Conservation (phyloP, 2,329 filamentous ascomycete species). For the Teratosphaeria epicoccoides region DNA sequence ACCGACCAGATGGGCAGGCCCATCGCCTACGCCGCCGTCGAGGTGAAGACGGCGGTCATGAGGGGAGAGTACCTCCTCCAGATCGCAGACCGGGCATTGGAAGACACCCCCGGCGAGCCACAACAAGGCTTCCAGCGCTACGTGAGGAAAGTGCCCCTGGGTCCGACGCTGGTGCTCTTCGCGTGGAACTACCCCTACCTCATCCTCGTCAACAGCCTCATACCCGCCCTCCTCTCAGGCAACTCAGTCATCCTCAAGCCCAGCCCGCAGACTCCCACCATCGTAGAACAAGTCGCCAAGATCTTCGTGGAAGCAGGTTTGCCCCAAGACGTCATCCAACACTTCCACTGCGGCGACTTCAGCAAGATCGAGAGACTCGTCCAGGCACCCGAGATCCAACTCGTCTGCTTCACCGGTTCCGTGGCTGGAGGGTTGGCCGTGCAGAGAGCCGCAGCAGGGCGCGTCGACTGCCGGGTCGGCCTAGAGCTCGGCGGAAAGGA, state of each 20-base stretch:
- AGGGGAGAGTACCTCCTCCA: slow-evolving; percentile 77
- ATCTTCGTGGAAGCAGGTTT: slow-evolving; percentile 73
- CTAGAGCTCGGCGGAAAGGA: slow-evolving; percentile 93
- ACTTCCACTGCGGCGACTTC: slow-evolving; percentile 79
- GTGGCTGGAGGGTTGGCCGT: slow-evolving; percentile 79
- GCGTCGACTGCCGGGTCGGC: slow-evolving; percentile 68
- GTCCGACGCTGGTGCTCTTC: slow-evolving; percentile 80
- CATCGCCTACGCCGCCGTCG: slow-evolving; percentile 73
- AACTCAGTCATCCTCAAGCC: slow-evolving; percentile 92
- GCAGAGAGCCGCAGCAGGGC: slow-evolving; percentile 71
- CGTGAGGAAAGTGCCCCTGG: slow-evolving; percentile 78
- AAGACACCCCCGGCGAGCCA: slow-evolving; percentile 68
- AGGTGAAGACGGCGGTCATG: slow-evolving; percentile 75
- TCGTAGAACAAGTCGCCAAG: slow-evolving; percentile 70
- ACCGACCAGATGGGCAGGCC: slow-evolving; percentile 94
- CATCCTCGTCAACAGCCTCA: slow-evolving; percentile 81
- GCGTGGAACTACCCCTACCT: slow-evolving; percentile 98
- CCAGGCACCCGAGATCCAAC: slow-evolving; percentile 61
- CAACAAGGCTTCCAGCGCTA: slow-evolving; percentile 86
- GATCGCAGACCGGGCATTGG: slow-evolving; percentile 66
- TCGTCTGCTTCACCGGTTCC: slow-evolving; percentile 89
- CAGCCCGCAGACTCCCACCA: slow-evolving; percentile 86
- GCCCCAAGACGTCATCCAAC: slow-evolving; percentile 74
- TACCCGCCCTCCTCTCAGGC: slow-evolving; percentile 81
- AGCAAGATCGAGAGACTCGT: slow-evolving; percentile 67